These are phyloP conservation scores for Botrytis tulipae DNA, from an alignment of 2,329 filamentous ascomycete genomes.

Conservation along the genomic window DNA sequence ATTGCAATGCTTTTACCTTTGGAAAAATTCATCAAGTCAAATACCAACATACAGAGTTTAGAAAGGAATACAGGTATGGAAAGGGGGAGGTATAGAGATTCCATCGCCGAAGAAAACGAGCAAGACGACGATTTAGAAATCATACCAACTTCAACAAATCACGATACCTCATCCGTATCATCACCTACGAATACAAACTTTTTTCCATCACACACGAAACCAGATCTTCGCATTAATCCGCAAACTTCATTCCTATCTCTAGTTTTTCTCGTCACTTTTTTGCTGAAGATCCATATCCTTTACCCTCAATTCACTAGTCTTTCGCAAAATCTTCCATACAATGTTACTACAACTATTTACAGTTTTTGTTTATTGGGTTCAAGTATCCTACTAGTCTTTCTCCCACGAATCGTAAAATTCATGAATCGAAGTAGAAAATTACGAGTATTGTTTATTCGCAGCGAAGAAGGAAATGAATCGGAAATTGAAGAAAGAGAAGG, in stretches of 20 bases:
- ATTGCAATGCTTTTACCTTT: background rate
- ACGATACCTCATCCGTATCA: background rate
- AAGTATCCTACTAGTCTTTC: background rate
- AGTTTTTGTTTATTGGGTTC: background rate
- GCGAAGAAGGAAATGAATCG: background rate
- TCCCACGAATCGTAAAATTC: background rate
- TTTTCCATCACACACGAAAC: background rate
- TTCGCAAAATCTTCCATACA: background rate
- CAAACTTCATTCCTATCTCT: background rate
- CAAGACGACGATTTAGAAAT: background rate
- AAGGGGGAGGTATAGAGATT: background rate
- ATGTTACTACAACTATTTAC: background rate
- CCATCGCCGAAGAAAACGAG: background rate
- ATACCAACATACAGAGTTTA: background rate
- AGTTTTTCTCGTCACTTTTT: background rate
- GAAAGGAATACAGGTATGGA: background rate
- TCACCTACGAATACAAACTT: background rate
- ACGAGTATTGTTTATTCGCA: background rate
- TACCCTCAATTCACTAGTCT: conserved; percentile 1
- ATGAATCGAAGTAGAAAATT: background rate
- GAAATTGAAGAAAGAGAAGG: background rate
- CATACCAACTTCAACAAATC: background rate
- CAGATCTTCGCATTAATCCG: too few species aligned
- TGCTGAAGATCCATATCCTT: background rate
- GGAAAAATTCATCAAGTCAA: background rate